Percentiles rank a stretch among this genome's conserved stretches.
Evolutionary conservation across 768 basidiomycete species (phyloP).

Genomic region (Phallus indusiatus): DNA sequence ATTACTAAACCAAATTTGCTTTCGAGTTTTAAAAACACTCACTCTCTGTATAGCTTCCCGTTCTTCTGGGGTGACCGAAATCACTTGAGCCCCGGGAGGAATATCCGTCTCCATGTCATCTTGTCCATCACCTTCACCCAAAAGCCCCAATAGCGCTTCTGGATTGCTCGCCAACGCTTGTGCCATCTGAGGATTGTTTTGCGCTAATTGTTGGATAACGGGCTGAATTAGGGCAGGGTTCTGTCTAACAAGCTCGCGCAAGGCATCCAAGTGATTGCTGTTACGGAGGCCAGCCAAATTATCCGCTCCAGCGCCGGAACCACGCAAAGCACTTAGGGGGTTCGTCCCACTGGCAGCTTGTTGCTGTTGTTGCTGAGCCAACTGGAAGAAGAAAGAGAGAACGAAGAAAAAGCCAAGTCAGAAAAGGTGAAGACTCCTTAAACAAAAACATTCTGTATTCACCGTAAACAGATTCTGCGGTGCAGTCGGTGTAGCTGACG

Average conservation of each 20-base stretch:
- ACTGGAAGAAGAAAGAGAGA: conserved; percentile 26
- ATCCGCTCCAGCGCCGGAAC: conserved; percentile 27
- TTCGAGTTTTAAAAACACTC: conserved; percentile 23
- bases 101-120: conserved; percentile 23
- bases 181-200: conserved; percentile 65
- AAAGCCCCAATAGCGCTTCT: conserved; percentile 50
- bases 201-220: conserved; percentile 73
- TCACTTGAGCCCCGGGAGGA: conserved; percentile 46
- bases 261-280: conserved; percentile 57
- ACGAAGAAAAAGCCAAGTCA: background rate
- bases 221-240: conserved; percentile 77
- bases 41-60: conserved; percentile 83
- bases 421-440: background rate
- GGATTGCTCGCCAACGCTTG: conserved; percentile 65
- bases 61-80: conserved; percentile 83
- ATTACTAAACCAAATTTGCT: background rate
- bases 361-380: conserved; percentile 58
- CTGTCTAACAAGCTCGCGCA: conserved; percentile 60
- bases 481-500: background rate
- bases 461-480: conserved; percentile 76
- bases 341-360: conserved; percentile 21
- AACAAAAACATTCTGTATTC: conserved; percentile 33
- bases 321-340: conserved; percentile 12
- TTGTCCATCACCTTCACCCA: conserved; percentile 38
- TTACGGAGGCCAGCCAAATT: conserved; percentile 36